A percentile compares a stretch with the other conserved stretches of the same genome.
Evolutionary conservation across 2,329 filamentous ascomycete species (phyloP).

Genomic region (Ramularia endophylla): DNA sequence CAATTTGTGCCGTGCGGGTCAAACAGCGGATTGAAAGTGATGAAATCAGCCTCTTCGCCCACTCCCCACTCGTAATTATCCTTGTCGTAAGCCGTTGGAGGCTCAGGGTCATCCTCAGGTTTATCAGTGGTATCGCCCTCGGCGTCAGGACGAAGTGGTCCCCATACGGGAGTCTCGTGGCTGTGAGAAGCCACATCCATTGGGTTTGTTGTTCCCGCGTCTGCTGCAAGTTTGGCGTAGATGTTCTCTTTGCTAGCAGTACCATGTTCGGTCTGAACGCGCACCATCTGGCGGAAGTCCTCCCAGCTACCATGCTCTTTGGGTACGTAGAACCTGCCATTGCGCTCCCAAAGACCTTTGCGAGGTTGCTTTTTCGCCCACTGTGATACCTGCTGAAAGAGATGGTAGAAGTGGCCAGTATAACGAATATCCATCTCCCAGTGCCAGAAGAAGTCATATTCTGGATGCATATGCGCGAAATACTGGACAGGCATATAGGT

Average conservation of each 20-base stretch:
- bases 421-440: slow-evolving; percentile 95
- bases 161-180: slow-evolving; percentile 46
- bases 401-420: slow-evolving; percentile 80
- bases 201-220: slow-evolving; percentile 33
- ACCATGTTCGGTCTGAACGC: slow-evolving; percentile 53
- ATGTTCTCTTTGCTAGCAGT: slow-evolving; percentile 42
- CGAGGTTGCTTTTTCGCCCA: slow-evolving; percentile 66
- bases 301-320: slow-evolving; percentile 64
- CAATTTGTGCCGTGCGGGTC: slow-evolving; percentile 65
- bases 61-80: slow-evolving; percentile 60
- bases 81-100: slow-evolving; percentile 51
- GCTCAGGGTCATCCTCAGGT: slow-evolving; percentile 46
- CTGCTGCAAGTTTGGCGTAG: slow-evolving; percentile 33
- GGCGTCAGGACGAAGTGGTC: slow-evolving; percentile 36
- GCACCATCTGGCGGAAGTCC: slow-evolving; percentile 62
- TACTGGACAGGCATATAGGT: slow-evolving; percentile 93
- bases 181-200: slow-evolving; percentile 36
- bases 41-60: slow-evolving; percentile 66
- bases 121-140: slow-evolving; percentile 44
- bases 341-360: slow-evolving; percentile 71
- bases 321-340: slow-evolving; percentile 70
- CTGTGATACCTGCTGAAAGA: slow-evolving; percentile 60
- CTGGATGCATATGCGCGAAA: slow-evolving; percentile 80
- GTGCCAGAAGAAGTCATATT: slow-evolving; percentile 90
- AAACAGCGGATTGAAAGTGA: slow-evolving; percentile 72